A percentile compares a stretch with the other conserved stretches of the same genome.
These are phyloP conservation scores for Ogataea pignaliae DNA, from an alignment of 805 yeast species.

Conservation along the genomic window DNA sequence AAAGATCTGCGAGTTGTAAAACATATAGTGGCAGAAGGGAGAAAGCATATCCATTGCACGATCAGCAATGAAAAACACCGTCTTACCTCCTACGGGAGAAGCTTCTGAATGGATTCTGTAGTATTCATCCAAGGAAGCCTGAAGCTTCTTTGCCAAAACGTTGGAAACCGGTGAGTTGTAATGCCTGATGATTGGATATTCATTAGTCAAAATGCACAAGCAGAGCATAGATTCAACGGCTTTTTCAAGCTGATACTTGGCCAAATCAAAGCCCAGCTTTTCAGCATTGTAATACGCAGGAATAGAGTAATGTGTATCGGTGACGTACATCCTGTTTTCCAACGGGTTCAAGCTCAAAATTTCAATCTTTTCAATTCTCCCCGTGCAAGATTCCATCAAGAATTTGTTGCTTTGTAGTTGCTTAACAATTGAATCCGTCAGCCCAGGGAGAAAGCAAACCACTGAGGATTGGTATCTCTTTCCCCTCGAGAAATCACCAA, in stretches of 20 bases:
- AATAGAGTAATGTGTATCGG: slow-evolving; percentile 56
- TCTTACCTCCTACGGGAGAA: slow-evolving; percentile 44
- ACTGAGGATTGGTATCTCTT: slow-evolving; percentile 73
- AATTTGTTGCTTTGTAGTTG: slow-evolving; percentile 12
- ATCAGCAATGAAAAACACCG: slow-evolving; percentile 74
- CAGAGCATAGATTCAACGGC: slow-evolving; percentile 66
- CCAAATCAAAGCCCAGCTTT: slow-evolving; percentile 55
- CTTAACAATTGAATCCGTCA: slow-evolving; percentile 19
- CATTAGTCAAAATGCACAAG: slow-evolving; percentile 75
- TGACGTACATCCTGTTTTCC: slow-evolving; percentile 68
- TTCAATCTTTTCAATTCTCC: slow-evolving; percentile 29
- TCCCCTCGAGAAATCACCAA: slow-evolving; percentile 67
- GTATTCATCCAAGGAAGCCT: slow-evolving; percentile 66
- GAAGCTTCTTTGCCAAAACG: slow-evolving; percentile 65
- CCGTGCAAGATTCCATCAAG: slow-evolving; percentile 20
- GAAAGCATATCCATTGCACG: slow-evolving; percentile 79
- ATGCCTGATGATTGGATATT: slow-evolving; percentile 81
- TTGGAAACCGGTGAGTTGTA: slow-evolving; percentile 51
- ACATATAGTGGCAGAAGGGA: slow-evolving; percentile 84
- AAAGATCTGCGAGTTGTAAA: slow-evolving; percentile 88
- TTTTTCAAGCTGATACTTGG: slow-evolving; percentile 49
- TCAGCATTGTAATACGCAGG: slow-evolving; percentile 74
- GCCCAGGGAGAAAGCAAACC: slow-evolving; percentile 66
- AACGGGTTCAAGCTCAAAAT: slow-evolving; percentile 53
- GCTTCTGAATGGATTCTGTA: slow-evolving; percentile 64